These are phyloP conservation scores for Botryotinia calthae DNA, from an alignment of 2,329 filamentous ascomycete genomes.

Conservation along the genomic window DNA sequence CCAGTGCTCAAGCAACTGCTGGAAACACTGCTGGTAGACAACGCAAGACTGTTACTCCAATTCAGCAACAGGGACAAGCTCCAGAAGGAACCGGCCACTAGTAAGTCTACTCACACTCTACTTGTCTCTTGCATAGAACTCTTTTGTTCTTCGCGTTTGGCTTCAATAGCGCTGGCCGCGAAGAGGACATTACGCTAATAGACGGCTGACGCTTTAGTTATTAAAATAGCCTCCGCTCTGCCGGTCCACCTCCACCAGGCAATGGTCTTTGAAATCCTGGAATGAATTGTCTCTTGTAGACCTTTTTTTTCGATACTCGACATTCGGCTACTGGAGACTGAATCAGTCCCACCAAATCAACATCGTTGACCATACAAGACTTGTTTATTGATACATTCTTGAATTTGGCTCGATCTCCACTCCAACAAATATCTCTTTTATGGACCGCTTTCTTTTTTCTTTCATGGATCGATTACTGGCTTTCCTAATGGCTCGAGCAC, in stretches of 20 bases:
- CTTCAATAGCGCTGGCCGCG: constrained; percentile 69
- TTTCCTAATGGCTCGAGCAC: constrained; percentile 39
- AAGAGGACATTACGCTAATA: constrained; percentile 69
- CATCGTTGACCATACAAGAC: constrained; percentile 30
- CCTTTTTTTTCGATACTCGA: not conserved
- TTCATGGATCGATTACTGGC: constrained; percentile 36
- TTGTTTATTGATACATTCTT: constrained; percentile 29
- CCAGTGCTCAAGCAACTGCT: constrained; percentile 79
- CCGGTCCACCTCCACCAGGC: constrained; percentile 70
- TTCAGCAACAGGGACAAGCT: constrained; percentile 7
- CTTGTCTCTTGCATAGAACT: constrained; percentile 38
- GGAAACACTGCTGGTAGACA: constrained; percentile 68
- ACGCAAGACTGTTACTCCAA: constrained; percentile 60
- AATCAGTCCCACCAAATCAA: not conserved
- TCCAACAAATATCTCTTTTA: constrained; percentile 31
- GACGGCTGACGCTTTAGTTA: constrained; percentile 79
- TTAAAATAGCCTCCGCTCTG: constrained; percentile 62
- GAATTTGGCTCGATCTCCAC: constrained; percentile 11
- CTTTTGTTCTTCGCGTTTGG: constrained; percentile 75
- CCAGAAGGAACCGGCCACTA: constrained; percentile 13
- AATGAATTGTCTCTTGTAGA: not conserved
- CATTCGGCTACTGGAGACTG: constrained; percentile 1
- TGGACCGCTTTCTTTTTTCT: constrained; percentile 35
- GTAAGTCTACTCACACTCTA: not conserved
- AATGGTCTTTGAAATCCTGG: constrained; percentile 14